A percentile compares a stretch with the other conserved stretches of the same genome.
These are phyloP conservation scores for Rhodomyrtus psidioides DNA, from an alignment of 441 rosid genomes.

Conservation along the genomic window DNA sequence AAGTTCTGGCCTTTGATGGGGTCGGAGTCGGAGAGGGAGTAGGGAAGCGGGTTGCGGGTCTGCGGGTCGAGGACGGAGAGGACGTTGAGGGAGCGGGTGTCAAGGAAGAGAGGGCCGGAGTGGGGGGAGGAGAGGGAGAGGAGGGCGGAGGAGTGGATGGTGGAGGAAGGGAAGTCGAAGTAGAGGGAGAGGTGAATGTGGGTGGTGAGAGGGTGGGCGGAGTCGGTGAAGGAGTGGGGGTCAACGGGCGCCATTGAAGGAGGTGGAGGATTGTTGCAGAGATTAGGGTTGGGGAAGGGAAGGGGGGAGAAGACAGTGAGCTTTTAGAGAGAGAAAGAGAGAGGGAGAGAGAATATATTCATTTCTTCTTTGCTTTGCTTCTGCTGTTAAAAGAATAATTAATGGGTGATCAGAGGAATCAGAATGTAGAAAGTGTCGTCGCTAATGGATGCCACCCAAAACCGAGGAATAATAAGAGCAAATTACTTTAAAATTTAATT, in stretches of 20 bases:
- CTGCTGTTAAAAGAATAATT: background rate
- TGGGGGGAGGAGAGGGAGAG: slow-evolving; percentile 43
- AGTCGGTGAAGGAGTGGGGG: slow-evolving; percentile 79
- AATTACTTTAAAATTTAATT: too few relatives aligned
- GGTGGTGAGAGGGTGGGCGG: slow-evolving; percentile 55
- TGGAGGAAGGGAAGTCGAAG: slow-evolving; percentile 66
- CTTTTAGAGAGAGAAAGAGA: background rate
- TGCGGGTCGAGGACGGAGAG: slow-evolving; percentile 32
- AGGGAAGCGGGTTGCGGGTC: slow-evolving; percentile 36
- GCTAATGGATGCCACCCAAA: background rate
- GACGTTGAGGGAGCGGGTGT: slow-evolving; percentile 57
- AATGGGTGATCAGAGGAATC: background rate
- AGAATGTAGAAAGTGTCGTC: background rate
- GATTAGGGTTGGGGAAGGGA: background rate
- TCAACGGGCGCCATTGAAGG: slow-evolving; percentile 58
- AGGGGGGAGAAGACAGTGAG: background rate
- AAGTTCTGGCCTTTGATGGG: slow-evolving; percentile 49
- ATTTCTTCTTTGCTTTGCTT: background rate
- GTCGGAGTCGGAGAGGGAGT: slow-evolving; percentile 34
- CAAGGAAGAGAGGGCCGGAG: slow-evolving; percentile 57
- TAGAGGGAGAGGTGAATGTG: slow-evolving; percentile 64
- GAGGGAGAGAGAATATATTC: background rate
- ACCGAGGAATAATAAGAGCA: background rate
- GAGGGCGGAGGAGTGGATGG: slow-evolving; percentile 71
- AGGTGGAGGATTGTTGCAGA: background rate